A percentile compares a stretch with the other conserved stretches of the same genome.
phyloP scores from a whole-genome alignment of 257 asterid genomes.

The Agastache rugosa region DNA sequence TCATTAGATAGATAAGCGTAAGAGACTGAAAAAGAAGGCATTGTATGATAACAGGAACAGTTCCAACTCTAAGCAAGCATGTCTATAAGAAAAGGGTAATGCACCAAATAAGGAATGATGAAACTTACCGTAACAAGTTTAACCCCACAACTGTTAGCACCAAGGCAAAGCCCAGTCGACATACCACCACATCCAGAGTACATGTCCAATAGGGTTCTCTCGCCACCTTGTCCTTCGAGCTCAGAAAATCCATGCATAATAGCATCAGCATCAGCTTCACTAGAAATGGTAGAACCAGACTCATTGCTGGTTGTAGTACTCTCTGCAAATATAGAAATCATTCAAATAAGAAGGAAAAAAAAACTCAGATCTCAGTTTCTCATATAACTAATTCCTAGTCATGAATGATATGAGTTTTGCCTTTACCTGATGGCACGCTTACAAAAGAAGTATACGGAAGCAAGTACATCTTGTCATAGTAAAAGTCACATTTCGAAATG shows the following conservation, averaged over 20 bases:
- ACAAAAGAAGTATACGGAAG: conserved; percentile 68
- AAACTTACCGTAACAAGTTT: conserved; percentile 73
- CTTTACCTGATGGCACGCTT: conserved; percentile 55
- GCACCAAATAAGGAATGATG: not conserved
- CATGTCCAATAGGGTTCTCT: conserved; percentile 64
- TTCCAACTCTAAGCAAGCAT: not conserved
- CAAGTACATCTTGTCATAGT: conserved; percentile 65
- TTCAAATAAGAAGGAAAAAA: not conserved
- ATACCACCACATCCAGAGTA: conserved; percentile 98
- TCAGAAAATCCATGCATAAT: conserved; percentile 27
- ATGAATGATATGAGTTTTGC: no score
- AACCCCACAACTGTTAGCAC: conserved; percentile 68
- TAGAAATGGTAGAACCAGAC: conserved; percentile 66
- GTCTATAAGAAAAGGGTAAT: not conserved
- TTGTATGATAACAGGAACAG: not conserved
- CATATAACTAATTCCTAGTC: not conserved
- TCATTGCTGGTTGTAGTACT: conserved; percentile 43
- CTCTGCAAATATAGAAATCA: conserved; percentile 43
- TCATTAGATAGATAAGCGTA: not conserved
- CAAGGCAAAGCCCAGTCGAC: conserved; percentile 90
- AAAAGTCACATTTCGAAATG: conserved; percentile 50
- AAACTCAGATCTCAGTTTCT: not conserved
- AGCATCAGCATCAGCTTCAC: conserved; percentile 45
- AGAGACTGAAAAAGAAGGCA: not conserved
- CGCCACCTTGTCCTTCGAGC: conserved; percentile 31